phyloP scores from a whole-genome alignment of 768 basidiomycete genomes.

The Boletus vermiculosoides region DNA sequence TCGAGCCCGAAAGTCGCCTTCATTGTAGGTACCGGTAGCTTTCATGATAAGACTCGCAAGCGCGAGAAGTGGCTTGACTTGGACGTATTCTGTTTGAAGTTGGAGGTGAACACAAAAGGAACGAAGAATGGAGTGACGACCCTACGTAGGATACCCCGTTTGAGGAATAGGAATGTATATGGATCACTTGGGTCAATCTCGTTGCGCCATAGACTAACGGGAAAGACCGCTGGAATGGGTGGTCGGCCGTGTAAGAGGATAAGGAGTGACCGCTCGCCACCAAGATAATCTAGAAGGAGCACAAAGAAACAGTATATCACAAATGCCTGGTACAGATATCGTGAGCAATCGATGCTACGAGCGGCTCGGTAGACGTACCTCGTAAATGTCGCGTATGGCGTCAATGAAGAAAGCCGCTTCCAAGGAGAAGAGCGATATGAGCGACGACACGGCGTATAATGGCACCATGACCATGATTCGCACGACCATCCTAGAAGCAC shows the following conservation, averaged over 20 bases:
- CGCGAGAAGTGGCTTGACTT: slow-evolving; percentile 90
- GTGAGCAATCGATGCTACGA: slow-evolving; percentile 1
- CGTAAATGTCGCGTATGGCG: slow-evolving; percentile 91
- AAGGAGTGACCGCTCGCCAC: slow-evolving; percentile 90
- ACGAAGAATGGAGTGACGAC: slow-evolving; percentile 11
- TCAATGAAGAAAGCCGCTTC: slow-evolving; percentile 97
- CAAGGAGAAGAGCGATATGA: slow-evolving; percentile 91
- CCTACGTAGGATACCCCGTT: slow-evolving; percentile 90
- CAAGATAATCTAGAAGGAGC: slow-evolving; percentile 78
- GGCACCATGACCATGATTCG: slow-evolving; percentile 98
- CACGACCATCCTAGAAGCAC: slow-evolving; percentile 68
- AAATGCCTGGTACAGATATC: slow-evolving; percentile 58
- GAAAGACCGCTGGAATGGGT: slow-evolving; percentile 85
- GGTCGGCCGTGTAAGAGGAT: slow-evolving; percentile 90
- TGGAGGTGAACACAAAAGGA: neutral
- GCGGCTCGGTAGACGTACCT: slow-evolving; percentile 51
- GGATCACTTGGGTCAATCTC: slow-evolving; percentile 96
- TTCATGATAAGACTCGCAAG: slow-evolving; percentile 84
- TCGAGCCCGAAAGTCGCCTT: slow-evolving; percentile 79
- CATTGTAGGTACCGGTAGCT: slow-evolving; percentile 80
- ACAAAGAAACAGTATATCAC: slow-evolving; percentile 93
- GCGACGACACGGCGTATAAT: slow-evolving; percentile 84
- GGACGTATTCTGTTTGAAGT: slow-evolving; percentile 82
- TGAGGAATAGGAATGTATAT: slow-evolving; percentile 88
- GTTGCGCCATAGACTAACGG: slow-evolving; percentile 73